Conservation (phyloP, 495 filamentous ascomycete genomes). For the Neurospora sp. region DNA sequence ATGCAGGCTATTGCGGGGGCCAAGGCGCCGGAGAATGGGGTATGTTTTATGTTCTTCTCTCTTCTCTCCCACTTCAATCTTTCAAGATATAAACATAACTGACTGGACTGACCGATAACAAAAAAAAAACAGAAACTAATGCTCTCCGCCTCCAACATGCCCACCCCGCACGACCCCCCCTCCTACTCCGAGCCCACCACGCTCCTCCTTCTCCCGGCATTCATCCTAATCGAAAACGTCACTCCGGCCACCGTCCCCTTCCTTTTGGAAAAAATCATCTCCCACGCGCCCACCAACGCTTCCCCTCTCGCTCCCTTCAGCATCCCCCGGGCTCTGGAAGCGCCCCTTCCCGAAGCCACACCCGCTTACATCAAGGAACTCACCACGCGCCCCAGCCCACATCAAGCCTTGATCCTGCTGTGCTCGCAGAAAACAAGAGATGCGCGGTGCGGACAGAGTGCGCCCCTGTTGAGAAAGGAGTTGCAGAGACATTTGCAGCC, state of each 20-base stretch:
- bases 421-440: constrained; percentile 91
- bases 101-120: too few species aligned
- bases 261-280: constrained; percentile 63
- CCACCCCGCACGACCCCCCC: constrained; percentile 50
- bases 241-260: constrained; percentile 63
- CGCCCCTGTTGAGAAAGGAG: constrained; percentile 75
- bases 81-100: neutral
- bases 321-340: constrained; percentile 36
- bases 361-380: constrained; percentile 34
- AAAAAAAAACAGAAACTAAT: constrained; percentile 49
- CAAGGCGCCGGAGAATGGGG: constrained; percentile 60
- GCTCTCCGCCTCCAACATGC: constrained; percentile 90
- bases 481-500: constrained; percentile 83
- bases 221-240: constrained; percentile 77
- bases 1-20: constrained; percentile 78
- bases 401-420: constrained; percentile 78
- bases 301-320: constrained; percentile 44
- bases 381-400: constrained; percentile 59
- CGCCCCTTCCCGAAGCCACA: constrained; percentile 37
- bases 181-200: constrained; percentile 60
- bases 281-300: constrained; percentile 61
- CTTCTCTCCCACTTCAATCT: too few species aligned
- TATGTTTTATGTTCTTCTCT: constrained; percentile 28
- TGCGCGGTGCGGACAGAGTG: constrained; percentile 87
- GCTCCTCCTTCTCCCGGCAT: constrained; percentile 79